A percentile compares a stretch with the other conserved stretches of the same genome.
phyloP scores from a whole-genome alignment of 2,329 filamentous ascomycete species.

The Stylonectria norvegica region DNA sequence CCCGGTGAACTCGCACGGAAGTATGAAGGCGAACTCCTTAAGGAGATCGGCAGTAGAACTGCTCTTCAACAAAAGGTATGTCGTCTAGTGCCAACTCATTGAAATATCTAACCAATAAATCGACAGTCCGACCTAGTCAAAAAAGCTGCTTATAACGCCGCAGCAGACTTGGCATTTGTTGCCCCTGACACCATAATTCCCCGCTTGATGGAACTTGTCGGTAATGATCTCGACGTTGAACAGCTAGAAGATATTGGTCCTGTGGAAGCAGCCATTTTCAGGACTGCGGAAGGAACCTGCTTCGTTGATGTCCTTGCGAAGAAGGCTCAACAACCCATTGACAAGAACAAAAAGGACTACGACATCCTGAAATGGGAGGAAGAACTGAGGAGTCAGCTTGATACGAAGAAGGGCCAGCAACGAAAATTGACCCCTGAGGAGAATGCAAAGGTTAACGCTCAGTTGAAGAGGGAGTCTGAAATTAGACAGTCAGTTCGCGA shows the following conservation, averaged over 20 bases:
- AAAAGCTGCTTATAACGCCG: slow-evolving; percentile 75
- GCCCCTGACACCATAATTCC: slow-evolving; percentile 79
- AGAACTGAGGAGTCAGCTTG: slow-evolving; percentile 79
- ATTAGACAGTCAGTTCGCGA: slow-evolving; percentile 71
- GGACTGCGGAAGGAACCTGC: slow-evolving; percentile 80
- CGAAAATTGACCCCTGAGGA: slow-evolving; percentile 92
- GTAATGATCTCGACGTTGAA: slow-evolving; percentile 65
- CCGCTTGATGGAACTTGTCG: slow-evolving; percentile 70
- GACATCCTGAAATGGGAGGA: slow-evolving; percentile 97
- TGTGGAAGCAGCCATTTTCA: slow-evolving; percentile 87
- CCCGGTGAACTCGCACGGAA: slow-evolving; percentile 72
- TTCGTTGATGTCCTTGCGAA: slow-evolving; percentile 90
- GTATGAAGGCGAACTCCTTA: slow-evolving; percentile 61
- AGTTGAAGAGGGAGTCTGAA: slow-evolving; percentile 79
- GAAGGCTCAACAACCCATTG: slow-evolving; percentile 65
- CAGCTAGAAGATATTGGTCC: slow-evolving; percentile 73
- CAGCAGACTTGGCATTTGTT: slow-evolving; percentile 89
- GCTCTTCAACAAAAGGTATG: slow-evolving; percentile 52
- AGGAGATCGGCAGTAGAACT: slow-evolving; percentile 58
- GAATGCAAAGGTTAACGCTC: slow-evolving; percentile 82
- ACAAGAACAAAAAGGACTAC: slow-evolving; percentile 93
- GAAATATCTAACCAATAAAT: slow-evolving; percentile 9
- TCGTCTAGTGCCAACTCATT: slow-evolving; percentile 8
- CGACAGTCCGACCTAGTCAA: slow-evolving; percentile 43
- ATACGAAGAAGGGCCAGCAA: slow-evolving; percentile 87